phyloP scores from a whole-genome alignment of 768 basidiomycete genomes.

The Hydnum rufescens region DNA sequence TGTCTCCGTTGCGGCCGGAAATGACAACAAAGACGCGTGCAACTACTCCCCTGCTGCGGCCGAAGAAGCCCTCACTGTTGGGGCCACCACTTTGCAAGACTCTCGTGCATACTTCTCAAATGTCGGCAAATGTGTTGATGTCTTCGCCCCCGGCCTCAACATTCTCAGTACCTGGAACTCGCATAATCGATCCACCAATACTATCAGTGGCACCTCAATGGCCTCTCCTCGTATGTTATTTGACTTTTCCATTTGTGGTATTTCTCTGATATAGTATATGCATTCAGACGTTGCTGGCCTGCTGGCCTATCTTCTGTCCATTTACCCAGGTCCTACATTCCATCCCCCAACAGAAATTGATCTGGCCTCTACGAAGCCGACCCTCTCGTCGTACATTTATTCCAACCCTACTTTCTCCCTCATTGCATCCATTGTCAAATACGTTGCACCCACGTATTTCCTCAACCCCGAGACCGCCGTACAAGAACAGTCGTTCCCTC shows the following conservation, averaged over 20 bases:
- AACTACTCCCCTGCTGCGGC: slow-evolving; percentile 81
- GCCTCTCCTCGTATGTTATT: slow-evolving; percentile 51
- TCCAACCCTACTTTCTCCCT: slow-evolving; percentile 21
- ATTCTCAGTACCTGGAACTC: slow-evolving; percentile 78
- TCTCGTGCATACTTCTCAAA: slow-evolving; percentile 88
- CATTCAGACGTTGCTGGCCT: slow-evolving; percentile 45
- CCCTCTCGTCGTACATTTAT: slow-evolving; percentile 12
- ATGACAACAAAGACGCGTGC: slow-evolving; percentile 30
- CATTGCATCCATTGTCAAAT: slow-evolving; percentile 34
- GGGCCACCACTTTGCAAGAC: slow-evolving; percentile 66
- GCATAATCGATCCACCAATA: slow-evolving; percentile 36
- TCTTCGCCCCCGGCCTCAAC: slow-evolving; percentile 83
- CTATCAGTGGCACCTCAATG: slow-evolving; percentile 85
- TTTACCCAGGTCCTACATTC: slow-evolving; percentile 54
- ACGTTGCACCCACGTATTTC: slow-evolving; percentile 38
- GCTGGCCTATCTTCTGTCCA: slow-evolving; percentile 77
- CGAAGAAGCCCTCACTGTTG: slow-evolving; percentile 82
- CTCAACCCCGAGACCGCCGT: slow-evolving; percentile 17
- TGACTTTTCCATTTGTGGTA: background rate
- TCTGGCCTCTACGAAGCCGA: slow-evolving; percentile 8
- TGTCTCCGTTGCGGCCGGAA: slow-evolving; percentile 92
- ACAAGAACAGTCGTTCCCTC: slow-evolving; percentile 5
- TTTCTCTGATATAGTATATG: too few relatives aligned
- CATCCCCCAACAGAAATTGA: slow-evolving; percentile 21
- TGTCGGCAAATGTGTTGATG: slow-evolving; percentile 72